Base-by-base conservation (phyloP, 208 protist species). In the Phytomonas francai region DNA sequence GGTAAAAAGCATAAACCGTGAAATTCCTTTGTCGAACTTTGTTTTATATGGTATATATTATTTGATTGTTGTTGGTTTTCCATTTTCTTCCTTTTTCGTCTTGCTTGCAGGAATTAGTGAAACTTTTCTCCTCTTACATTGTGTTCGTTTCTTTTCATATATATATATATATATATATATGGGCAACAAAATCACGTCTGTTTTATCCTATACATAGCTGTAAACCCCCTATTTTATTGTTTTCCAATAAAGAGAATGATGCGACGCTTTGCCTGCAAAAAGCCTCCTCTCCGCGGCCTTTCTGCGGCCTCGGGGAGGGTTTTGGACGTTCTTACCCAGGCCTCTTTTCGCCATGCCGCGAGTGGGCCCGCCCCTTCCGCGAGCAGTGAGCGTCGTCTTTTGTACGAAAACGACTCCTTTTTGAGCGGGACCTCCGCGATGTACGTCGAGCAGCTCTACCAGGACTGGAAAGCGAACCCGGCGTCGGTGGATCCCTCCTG, bases 391-490 rank as follows among this genome's bases (percentile, higher is more conserved):
- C 82, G 87, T 16, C 76, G 85, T 28, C 77, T 87, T n/a, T 77
- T 96, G 27, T 85, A 83, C 65, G 80, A 82, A 58, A 87, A 91
- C 76, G 91, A 96, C 64, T 91, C 76, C 72, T 96, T 94, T 68
- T 76, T 96, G 27, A 88, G 69, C 68, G 91, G 88, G 19, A 81
- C 65, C 39, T 85, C 84, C 11, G 84, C 88, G 25, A 84, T 84
- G 73, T 96, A 96, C 74, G 45, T 96, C n/a, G 88, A 96, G 2
- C 72, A 74, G 32, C 62, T 95, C n/a, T 93, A 92, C 69, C 79
- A 93, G 60, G 71, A 78, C 61, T 95, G 85, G 84, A 88, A 89
- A 66, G 76, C 68, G 60, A 80, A 95, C 68, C 85, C 81, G 33
- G 77, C 54, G 30, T 91, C 87, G 11, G 87, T 95, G 30, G 86